Base-by-base conservation (phyloP, 2,329 filamentous ascomycete genomes). In the Basipetospora chlamydospora region DNA sequence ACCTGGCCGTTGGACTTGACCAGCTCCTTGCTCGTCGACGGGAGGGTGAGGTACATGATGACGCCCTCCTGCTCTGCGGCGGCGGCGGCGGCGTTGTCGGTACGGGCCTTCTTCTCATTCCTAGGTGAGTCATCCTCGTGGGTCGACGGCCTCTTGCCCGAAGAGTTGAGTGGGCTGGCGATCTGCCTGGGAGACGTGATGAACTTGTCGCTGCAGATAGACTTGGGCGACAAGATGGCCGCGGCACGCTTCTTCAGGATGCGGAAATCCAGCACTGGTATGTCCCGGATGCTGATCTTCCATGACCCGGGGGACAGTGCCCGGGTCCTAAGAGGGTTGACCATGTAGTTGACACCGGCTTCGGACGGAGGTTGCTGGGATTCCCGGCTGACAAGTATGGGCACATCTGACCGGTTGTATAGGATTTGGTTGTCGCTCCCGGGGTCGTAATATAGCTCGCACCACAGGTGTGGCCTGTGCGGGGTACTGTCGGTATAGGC, bases 361-460 rank as follows among this genome's bases (percentile, higher is more conserved):
- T 37, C 35, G n/a, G 25, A 20, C 15, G 20, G 18, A 3, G 35
- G 35, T 13, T 21, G 18, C 26, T 28, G n/a, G 10, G 35, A 33
- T 33, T 38, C 18, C 16, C 36, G 29, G 7, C 13, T 58, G 21
- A 75, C 55, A 17, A 55, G 55, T 37, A 74, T 64, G 29, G 70
- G 69, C 2, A 65, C 57, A 26, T 73, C 65, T 12, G 69, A 72
- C 39, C 59, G 61, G 50, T 73, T 75, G 35, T 64, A 50, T 18
- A 74, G 60, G 40, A 74, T 69, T 44, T 71, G 61, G 49, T 67
- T 65, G 48, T 74, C 70, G 52, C 69, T 72, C 42, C 62, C 57
- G 12, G 70, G 69, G 49, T 74, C 67, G 44, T 73, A 74, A 45
- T 73, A 74, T 25, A 75, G 55, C 49, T 73, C 68, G 49, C 67